Base-by-base conservation (phyloP, 345 rosid species). In the Linum tenue region DNA sequence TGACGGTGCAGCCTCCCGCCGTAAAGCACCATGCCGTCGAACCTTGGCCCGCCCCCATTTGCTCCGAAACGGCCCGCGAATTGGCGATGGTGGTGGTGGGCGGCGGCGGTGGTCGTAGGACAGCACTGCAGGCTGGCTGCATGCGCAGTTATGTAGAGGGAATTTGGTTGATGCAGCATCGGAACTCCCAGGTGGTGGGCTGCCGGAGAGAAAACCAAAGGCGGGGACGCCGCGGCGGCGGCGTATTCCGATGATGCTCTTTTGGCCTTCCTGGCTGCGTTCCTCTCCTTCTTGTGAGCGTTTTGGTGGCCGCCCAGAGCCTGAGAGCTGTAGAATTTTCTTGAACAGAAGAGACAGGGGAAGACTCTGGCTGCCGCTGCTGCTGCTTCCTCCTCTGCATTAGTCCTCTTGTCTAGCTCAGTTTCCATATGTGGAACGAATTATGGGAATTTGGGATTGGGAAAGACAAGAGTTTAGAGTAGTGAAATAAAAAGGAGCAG, bases 251-350 rank as follows among this genome's bases (percentile, higher is more conserved):
- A 74, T 22, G 31, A 22, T 2, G 74, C 82, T 43, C 86, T 75
- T 80, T 82, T 86, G 37, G 87, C 88, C 67, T 81, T 92, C 71
- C 95, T 80, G 0, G 88, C 91, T 7, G 89, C 86, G 5, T 68
- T 80, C 70, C 98, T 79, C 69, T 92, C 98, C 63, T 82, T 89
- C 90, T 87, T 92, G 82, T 92, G 96, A 14, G 98, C 97, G 42
- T 92, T 92, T 60, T 92, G 98, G 72, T 92, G 98, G 31, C 98
- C 98, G 14, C 97, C 98, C 22, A 92, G 68, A 4, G 98, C 98
- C 73, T 92, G 98, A 17, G 98, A 92, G 59, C 91, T 92, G 74
- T 83, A 79, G 70, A 92, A 92, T 66, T 89, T 82, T 75, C 95
- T 79, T 3, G 98, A 82, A 67, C 97, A 92, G 71, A 86, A 92